phyloP scores from a whole-genome alignment of 352 stramenopile genomes.

The Globisporangium solare region DNA sequence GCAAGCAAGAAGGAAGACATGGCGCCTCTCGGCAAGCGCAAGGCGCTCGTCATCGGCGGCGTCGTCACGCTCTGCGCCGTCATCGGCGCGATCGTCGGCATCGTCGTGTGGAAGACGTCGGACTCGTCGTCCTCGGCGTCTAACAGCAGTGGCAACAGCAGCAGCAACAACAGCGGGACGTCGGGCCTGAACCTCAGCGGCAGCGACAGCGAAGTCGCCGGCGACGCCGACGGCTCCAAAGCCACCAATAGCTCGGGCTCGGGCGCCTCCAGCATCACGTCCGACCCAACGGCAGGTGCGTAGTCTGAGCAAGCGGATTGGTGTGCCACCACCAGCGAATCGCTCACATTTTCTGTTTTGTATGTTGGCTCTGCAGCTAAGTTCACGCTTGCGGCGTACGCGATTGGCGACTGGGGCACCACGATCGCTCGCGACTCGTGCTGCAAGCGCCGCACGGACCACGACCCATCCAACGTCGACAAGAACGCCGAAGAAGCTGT shows the following conservation, averaged over 20 bases:
- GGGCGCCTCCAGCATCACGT: constrained; percentile 20
- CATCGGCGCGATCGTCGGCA: constrained; percentile 36
- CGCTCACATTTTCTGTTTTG: too few relatives aligned
- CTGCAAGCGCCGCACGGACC: constrained; percentile 55
- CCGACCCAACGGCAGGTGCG: constrained; percentile 43
- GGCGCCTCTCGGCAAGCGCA: constrained; percentile 23
- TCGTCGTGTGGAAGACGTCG: constrained; percentile 33
- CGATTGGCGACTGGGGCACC: constrained; percentile 73
- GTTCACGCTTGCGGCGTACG: constrained; percentile 57
- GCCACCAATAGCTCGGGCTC: too few relatives aligned
- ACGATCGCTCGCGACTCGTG: constrained; percentile 61
- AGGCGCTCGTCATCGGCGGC: constrained; percentile 31
- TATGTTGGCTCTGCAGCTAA: constrained; percentile 12
- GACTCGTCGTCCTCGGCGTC: constrained; percentile 19
- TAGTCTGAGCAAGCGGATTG: neutral
- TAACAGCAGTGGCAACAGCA: constrained; percentile 15
- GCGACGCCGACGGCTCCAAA: too few relatives aligned
- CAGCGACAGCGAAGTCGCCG: too few relatives aligned
- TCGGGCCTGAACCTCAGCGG: too few relatives aligned
- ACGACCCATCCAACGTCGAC: constrained; percentile 49
- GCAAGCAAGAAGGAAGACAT: constrained; percentile 4
- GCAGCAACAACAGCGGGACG: constrained; percentile 19
- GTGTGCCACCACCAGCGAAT: neutral
- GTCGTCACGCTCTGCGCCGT: constrained; percentile 42
- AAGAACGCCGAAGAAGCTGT: constrained; percentile 63